These are phyloP conservation scores for Penicillium expansum DNA, from an alignment of 2,329 filamentous ascomycete species.

Conservation along the genomic window DNA sequence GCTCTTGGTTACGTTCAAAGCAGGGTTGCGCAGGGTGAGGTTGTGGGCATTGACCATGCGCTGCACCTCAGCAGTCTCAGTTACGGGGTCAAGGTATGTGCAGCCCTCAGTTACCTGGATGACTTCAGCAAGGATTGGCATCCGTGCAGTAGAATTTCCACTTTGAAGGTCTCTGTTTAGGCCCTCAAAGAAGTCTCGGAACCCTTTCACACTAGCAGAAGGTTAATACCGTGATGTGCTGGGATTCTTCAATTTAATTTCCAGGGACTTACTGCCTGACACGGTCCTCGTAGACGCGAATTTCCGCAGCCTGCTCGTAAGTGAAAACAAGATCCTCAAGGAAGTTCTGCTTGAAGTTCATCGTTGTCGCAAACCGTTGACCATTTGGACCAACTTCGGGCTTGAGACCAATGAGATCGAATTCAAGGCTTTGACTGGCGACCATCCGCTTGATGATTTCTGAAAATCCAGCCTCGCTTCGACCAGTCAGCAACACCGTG, in stretches of 20 bases:
- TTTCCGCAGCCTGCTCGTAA: constrained; percentile 77
- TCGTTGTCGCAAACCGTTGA: constrained; percentile 76
- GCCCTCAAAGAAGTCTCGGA: constrained; percentile 76
- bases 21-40: constrained; percentile 31
- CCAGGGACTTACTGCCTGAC: constrained; percentile 52
- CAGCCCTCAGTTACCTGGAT: constrained; percentile 78
- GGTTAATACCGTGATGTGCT: constrained; percentile 12
- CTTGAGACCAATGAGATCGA: constrained; percentile 86
- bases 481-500: constrained; percentile 82
- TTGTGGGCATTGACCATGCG: constrained; percentile 90
- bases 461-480: constrained; percentile 72
- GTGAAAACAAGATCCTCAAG: constrained; percentile 79
- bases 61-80: constrained; percentile 80
- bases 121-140: constrained; percentile 72
- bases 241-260: not conserved
- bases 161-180: constrained; percentile 65
- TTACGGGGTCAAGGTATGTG: constrained; percentile 70
- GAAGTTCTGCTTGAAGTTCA: constrained; percentile 88
- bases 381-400: constrained; percentile 76
- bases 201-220: constrained; percentile 63
- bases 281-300: constrained; percentile 66
- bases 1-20: constrained; percentile 41
- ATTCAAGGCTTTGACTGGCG: constrained; percentile 72
- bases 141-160: constrained; percentile 50
- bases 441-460: constrained; percentile 80